phyloP scores from a whole-genome alignment of 2,329 filamentous ascomycete genomes.

The Epichloe hybrida region DNA sequence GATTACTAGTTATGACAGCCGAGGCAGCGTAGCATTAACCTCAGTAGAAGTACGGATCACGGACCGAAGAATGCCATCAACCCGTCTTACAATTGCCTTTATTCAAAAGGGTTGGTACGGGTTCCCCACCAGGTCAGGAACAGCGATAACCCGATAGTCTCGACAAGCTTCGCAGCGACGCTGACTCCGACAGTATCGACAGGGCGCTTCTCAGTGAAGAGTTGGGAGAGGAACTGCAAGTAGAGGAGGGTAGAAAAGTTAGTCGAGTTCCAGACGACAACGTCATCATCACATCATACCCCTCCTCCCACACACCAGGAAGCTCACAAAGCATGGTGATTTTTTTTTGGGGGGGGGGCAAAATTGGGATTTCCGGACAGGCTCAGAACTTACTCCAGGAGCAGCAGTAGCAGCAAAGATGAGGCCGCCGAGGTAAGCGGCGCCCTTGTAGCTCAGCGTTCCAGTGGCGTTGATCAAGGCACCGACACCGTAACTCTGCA shows the following conservation, averaged over 20 bases:
- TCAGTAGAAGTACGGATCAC: not conserved
- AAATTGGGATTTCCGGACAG: not conserved
- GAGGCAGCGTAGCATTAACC: not conserved
- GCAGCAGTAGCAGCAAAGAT: constrained; percentile 88
- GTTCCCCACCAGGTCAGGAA: constrained; percentile 98
- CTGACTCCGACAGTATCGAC: constrained; percentile 81
- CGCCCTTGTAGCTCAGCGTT: constrained; percentile 92
- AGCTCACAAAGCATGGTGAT: not conserved
- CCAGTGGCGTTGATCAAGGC: constrained; percentile 90
- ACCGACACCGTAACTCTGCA: constrained; percentile 82
- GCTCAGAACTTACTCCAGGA: constrained; percentile 50
- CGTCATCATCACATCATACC: not conserved
- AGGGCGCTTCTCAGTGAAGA: constrained; percentile 84
- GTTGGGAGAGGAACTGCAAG: constrained; percentile 64
- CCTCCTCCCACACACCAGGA: not conserved
- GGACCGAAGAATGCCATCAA: not conserved
- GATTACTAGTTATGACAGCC: constrained; percentile 2
- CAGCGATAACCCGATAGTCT: constrained; percentile 82
- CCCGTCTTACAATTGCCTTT: constrained; percentile 15
- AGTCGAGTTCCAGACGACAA: not conserved
- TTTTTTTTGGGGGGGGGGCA: not conserved
- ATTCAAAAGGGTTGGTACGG: constrained; percentile 82
- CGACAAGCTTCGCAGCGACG: constrained; percentile 70
- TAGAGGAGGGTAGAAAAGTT: not conserved
- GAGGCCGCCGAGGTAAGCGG: constrained; percentile 79